Evolutionary conservation across 495 filamentous ascomycete genomes (phyloP), one percentile per base, ranked within the genome.

Genomic region (Penicillium steckii): DNA sequence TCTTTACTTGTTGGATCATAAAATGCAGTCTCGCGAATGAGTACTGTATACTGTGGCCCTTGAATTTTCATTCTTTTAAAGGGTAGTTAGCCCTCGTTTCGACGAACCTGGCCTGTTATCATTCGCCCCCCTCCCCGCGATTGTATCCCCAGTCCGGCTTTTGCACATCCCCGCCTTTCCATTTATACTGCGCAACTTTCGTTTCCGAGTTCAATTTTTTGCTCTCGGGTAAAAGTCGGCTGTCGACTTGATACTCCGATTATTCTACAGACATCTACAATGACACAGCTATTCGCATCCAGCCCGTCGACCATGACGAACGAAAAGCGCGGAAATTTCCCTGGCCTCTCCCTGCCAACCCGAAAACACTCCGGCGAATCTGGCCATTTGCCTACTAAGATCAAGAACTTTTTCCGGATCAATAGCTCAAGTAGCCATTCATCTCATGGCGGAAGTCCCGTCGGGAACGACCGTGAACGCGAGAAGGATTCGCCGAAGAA

Each of bases 331-430:
- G 69, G 66, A 46, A 77, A 74, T 53, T 73, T 76, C 55, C 64
- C 71, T 47, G 60, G 72, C 57, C 68, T 78, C 17, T 73, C 73
- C 44, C 57, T 77, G 29, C 61, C 73, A 17, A 70, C 72, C 49
- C 78, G 78, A 58, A 80, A 80, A 61, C 77, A 79, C 49, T 68
- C 77, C 32, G 73, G 70, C 55, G 67, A 75, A 18, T 72, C 74
- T 2, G 69, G 69, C 69, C 89, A 94, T 61, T 84, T 96, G 60
- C 90, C 87, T 27, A 88, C 92, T 66, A 91, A 87, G 69, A 83
- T 98, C 69, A 95, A 88, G 81, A 95, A 93, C 68, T 97, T 97
- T 78, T 98, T 98, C 78, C 90, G 94, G 62, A 96, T 97, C 75
- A 96, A 88, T 70, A 88, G 77, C 60, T 77, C 79, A 30, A 71